Base-by-base conservation (phyloP, 2,329 filamentous ascomycete species). In the Tolypocladium sp. region DNA sequence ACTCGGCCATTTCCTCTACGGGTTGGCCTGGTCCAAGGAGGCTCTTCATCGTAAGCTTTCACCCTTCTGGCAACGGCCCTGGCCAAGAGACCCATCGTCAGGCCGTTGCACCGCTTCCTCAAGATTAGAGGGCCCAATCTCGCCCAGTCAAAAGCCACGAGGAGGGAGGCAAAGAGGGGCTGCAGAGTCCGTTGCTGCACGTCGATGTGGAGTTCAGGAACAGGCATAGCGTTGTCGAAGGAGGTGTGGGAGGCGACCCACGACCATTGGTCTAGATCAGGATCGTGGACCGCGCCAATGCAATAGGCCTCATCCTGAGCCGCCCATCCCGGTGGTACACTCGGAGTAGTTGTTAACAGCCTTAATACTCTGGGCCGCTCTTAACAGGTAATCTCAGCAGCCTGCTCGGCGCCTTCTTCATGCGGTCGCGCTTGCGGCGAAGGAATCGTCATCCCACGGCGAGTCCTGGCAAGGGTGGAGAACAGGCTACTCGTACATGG, bases 201-300 rank as follows among this genome's bases (percentile, higher is more conserved):
- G 25, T 59, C 25, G 20, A 55, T 3, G 57, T 44, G 37, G 59
- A 38, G 62, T 67, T 66, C 68, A 71, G 68, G 69, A 71, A 71
- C 67, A 71, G 69, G 69, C 56, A 61, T 71, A 69, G 69, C 63
- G 64, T 59, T 40, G 58, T 37, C 46, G 30, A 25, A 9, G 46
- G 17, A 55, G 58, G 56, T 55, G 63, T 62, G 57, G 58, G 57
- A 46, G 54, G 49, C 38, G 57, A 54, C 46, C 51, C 37, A 35
- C 56, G 42, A 20, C 33, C 25, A 60, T 60, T 60, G 58, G 58
- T 33, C 46, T 17, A 27, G 30, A 20, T 7, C 35, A 10, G 27
- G 12, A 46, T 57, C 44, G 38, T 51, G 58, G 58, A 30, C 49
- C 56, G 55, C 52, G 38, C 59, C 59, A 60, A 56, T 52, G 59